phyloP scores from a whole-genome alignment of 2,329 filamentous ascomycete genomes.

The Verruconis gallopava region DNA sequence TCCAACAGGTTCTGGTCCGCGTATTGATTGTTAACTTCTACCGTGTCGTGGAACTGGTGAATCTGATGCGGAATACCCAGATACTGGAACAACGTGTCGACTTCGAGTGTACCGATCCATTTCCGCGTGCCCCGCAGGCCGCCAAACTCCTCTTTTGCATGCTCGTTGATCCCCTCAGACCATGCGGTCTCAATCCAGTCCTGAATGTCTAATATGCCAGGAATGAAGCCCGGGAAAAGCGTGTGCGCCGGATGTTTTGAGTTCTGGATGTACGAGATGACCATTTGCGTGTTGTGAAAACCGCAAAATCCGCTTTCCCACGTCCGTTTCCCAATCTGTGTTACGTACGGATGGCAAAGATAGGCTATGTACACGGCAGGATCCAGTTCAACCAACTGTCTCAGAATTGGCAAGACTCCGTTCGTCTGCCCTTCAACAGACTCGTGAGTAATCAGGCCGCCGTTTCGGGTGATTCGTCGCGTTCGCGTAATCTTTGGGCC shows the following conservation, averaged over 20 bases:
- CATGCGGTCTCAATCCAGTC: conserved; percentile 78
- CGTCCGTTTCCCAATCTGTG: conserved; percentile 66
- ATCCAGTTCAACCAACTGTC: conserved; percentile 45
- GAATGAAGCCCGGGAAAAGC: conserved; percentile 47
- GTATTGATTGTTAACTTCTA: conserved; percentile 33
- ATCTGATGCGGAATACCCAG: conserved; percentile 44
- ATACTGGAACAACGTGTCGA: conserved; percentile 62
- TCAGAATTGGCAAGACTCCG: conserved; percentile 32
- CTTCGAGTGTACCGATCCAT: conserved; percentile 89
- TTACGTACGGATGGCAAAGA: conserved; percentile 61
- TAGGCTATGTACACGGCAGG: conserved; percentile 55
- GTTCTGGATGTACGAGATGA: conserved; percentile 64
- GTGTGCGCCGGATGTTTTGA: conserved; percentile 43
- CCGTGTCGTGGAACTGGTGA: conserved; percentile 38
- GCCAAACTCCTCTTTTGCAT: conserved; percentile 68
- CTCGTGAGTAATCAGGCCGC: conserved; percentile 28
- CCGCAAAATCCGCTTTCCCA: conserved; percentile 90
- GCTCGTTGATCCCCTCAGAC: conserved; percentile 68
- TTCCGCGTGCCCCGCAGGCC: conserved; percentile 81
- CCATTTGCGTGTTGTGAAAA: conserved; percentile 89
- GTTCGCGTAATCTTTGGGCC: conserved; percentile 26
- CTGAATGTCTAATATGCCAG: conserved; percentile 71
- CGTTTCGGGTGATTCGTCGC: conserved; percentile 30
- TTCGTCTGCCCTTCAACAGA: conserved; percentile 32
- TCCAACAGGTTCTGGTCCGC: conserved; percentile 45